These are phyloP conservation scores for Schizothecium vesticola DNA, from an alignment of 495 filamentous ascomycete species.

Conservation along the genomic window DNA sequence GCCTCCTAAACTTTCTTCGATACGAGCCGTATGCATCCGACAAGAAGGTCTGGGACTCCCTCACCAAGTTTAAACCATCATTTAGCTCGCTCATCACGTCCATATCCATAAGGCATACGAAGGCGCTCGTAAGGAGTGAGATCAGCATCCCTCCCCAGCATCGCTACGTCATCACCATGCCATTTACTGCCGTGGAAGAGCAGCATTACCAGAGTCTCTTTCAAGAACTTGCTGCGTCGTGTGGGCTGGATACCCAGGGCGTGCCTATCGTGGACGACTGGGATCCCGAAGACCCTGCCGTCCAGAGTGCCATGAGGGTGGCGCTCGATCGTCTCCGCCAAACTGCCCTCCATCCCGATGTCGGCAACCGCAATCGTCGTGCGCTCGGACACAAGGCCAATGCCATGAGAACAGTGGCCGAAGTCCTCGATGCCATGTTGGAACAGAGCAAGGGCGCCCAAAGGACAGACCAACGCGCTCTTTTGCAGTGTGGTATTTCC, in stretches of 20 bases:
- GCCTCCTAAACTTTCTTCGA: conserved; percentile 73
- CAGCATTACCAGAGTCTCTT: conserved; percentile 74
- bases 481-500: conserved; percentile 55
- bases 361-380: conserved; percentile 61
- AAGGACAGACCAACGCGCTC: conserved; percentile 59
- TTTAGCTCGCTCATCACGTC: conserved; percentile 60
- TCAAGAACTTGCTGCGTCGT: conserved; percentile 63
- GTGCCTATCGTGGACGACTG: conserved; percentile 54
- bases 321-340: conserved; percentile 59
- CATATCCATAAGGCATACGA: conserved; percentile 80
- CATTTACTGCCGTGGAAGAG: conserved; percentile 83
- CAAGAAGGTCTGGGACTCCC: conserved; percentile 57
- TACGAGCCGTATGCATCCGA: conserved; percentile 67
- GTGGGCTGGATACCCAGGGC: conserved; percentile 60
- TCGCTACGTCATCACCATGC: conserved; percentile 79
- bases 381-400: conserved; percentile 59
- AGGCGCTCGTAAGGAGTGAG: conserved; percentile 70
- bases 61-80: conserved; percentile 53
- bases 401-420: conserved; percentile 69
- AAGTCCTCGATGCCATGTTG: conserved; percentile 86
- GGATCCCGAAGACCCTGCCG: conserved; percentile 52
- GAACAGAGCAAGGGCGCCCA: conserved; percentile 65
- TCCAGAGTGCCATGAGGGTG: conserved; percentile 58
- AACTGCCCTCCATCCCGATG: conserved; percentile 78
- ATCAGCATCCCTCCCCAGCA: conserved; percentile 68